Evolutionary conservation across 805 yeast species (phyloP), one percentile per base, ranked within the genome.

Genomic region (Kodamaea restingae): DNA sequence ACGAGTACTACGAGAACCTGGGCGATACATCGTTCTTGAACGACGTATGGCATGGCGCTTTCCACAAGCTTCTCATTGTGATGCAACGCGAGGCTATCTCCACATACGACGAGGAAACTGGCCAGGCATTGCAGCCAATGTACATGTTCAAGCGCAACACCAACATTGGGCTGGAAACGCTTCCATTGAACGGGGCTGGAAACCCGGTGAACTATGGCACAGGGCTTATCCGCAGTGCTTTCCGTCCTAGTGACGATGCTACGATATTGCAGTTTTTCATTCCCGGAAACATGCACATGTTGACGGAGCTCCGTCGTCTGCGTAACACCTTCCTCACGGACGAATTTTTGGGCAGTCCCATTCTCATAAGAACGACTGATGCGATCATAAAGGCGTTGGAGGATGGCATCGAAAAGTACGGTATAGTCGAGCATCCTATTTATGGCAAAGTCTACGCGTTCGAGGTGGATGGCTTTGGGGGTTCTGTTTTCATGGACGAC

Each of bases 191-290:
- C 1, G 96, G 96, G 1, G 73, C 75, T 1, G 96, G 96, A 1
- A 84, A 86, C 53, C 96, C 96, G 0, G 90, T 84, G 1, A 81
- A 80, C 43, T 71, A 54, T 39, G 76, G 73, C 27, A 80, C 86
- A 0, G 88, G 91, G 0, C 64, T 87, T 44, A 65, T 86, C n/a
- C 67, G 95, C 36, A 81, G 90, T 4, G 90, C 95, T 0, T 87
- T 87, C 56, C 65, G 96, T 49, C 96, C 96, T 7, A 81, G 91
- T 14, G 96, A 87, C 57, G 96, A 87, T 60, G 87, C 95, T 1
- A 78, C 88, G 29, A 76, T 80, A n/a, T 73, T 73, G 44, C 95
- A 85, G 57, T 78, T 81, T 42, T 84, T 88, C 55, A 75, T 88
- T 32, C 96, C 96, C 1, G 95, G 88, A 2, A 88, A 88, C 55